Conservation (phyloP, 495 filamentous ascomycete genomes). For the Extremus antarcticus region DNA sequence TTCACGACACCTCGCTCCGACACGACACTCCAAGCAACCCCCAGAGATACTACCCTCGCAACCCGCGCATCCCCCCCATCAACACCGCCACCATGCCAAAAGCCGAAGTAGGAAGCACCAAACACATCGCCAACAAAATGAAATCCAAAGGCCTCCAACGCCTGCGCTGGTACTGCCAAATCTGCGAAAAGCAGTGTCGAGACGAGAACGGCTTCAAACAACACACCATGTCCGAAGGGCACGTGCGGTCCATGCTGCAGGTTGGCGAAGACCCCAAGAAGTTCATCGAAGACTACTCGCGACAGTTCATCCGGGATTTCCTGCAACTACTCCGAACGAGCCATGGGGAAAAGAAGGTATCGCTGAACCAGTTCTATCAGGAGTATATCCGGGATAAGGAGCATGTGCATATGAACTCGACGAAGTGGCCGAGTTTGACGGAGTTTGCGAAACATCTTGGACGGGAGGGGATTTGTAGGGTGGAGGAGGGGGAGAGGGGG, state of each 20-base stretch:
- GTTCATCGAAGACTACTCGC: slow-evolving; percentile 62
- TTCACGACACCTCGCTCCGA: too few relatives aligned
- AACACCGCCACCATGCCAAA: slow-evolving; percentile 61
- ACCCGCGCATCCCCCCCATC: neutral
- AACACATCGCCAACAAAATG: slow-evolving; percentile 77
- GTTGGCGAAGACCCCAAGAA: slow-evolving; percentile 76
- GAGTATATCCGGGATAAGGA: slow-evolving; percentile 69
- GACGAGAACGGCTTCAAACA: slow-evolving; percentile 67
- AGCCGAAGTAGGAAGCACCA: slow-evolving; percentile 81
- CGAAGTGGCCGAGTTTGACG: slow-evolving; percentile 70
- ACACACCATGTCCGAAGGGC: slow-evolving; percentile 69
- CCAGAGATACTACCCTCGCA: neutral
- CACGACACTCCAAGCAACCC: neutral
- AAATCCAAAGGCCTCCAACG: slow-evolving; percentile 82
- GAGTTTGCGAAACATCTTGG: slow-evolving; percentile 82
- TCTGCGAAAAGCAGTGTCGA: slow-evolving; percentile 48
- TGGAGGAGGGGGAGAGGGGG: slow-evolving; percentile 77
- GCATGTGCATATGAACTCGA: slow-evolving; percentile 90
- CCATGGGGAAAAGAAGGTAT: slow-evolving; percentile 76
- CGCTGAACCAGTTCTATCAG: slow-evolving; percentile 89
- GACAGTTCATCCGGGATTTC: slow-evolving; percentile 74
- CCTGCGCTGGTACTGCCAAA: slow-evolving; percentile 76
- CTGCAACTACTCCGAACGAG: slow-evolving; percentile 59
- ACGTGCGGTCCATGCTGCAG: slow-evolving; percentile 75
- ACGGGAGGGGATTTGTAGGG: slow-evolving; percentile 69